phyloP scores from a whole-genome alignment of 2,329 filamentous ascomycete species.

The Pseudogymnoascus sp. region DNA sequence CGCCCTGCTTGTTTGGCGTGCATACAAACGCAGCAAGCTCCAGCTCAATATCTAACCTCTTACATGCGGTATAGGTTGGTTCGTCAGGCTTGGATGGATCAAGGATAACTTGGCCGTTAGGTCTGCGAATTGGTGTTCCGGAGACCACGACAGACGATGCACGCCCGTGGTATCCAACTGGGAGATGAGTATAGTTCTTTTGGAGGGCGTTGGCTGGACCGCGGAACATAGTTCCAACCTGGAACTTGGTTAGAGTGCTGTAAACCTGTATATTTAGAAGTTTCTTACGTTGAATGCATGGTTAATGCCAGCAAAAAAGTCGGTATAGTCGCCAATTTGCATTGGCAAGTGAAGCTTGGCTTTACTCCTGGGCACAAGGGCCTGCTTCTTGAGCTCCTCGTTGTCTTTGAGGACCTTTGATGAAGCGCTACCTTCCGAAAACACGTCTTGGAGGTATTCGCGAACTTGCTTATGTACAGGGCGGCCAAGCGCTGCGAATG shows the following conservation, averaged over 20 bases:
- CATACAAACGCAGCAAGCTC: conserved; percentile 72
- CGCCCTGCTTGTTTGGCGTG: conserved; percentile 55
- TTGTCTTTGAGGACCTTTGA: conserved; percentile 58
- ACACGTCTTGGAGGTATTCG: conserved; percentile 58
- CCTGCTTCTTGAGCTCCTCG: conserved; percentile 44
- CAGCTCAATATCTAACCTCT: conserved; percentile 69
- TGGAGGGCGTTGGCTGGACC: conserved; percentile 65
- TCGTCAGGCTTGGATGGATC: conserved; percentile 54
- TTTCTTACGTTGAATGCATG: conserved; percentile 55
- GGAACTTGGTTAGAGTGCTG: conserved; percentile 10
- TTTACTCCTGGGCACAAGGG: conserved; percentile 50
- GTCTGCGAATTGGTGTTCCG: conserved; percentile 64
- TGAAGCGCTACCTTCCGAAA: conserved; percentile 50
- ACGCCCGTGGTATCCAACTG: conserved; percentile 74
- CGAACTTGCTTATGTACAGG: conserved; percentile 61
- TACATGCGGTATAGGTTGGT: conserved; percentile 55
- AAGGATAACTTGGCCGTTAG: conserved; percentile 64
- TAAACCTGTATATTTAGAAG: conserved; percentile 8
- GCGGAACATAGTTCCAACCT: conserved; percentile 61
- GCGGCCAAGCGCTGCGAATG: conserved; percentile 64
- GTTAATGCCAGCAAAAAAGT: conserved; percentile 75
- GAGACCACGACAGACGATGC: conserved; percentile 69
- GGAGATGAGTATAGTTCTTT: conserved; percentile 74
- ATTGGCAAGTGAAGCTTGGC: conserved; percentile 65
- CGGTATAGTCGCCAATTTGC: conserved; percentile 74